Conservation (phyloP, 179 eudicot genomes). For the Kewa caespitosa region DNA sequence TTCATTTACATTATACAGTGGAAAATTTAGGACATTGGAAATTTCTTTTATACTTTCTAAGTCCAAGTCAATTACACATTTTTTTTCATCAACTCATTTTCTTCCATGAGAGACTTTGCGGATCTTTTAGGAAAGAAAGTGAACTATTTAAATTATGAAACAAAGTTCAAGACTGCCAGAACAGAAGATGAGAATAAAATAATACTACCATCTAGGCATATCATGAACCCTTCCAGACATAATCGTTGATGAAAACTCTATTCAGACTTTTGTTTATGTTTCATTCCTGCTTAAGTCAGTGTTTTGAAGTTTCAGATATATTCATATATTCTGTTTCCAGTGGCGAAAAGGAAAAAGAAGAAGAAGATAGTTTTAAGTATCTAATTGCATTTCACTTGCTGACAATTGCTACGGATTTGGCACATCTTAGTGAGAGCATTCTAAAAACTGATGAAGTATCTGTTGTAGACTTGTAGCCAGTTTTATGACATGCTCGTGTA, state of each 20-base stretch:
- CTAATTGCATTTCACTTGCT: neutral
- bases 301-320: too few relatives aligned
- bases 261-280: constrained; percentile 14
- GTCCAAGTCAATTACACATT: too few relatives aligned
- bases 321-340: too few relatives aligned
- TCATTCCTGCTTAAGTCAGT: neutral
- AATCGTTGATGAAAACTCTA: neutral
- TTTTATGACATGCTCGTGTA: neutral
- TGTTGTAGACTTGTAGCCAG: neutral
- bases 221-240: neutral
- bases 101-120: constrained; percentile 20
- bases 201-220: constrained; percentile 10
- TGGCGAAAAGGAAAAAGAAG: too few relatives aligned
- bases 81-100: constrained; percentile 12
- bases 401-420: neutral
- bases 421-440: neutral
- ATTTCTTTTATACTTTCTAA: too few relatives aligned
- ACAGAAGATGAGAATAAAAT: neutral
- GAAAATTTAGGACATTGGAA: neutral
- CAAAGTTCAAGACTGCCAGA: constrained; percentile 17
- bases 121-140: constrained; percentile 8
- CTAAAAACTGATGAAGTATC: neutral
- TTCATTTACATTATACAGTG: neutral
- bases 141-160: neutral
- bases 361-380: too few relatives aligned